These are phyloP conservation scores for Zygosaccharomyces gambellarensis DNA, from an alignment of 805 yeast genomes.

Conservation along the genomic window DNA sequence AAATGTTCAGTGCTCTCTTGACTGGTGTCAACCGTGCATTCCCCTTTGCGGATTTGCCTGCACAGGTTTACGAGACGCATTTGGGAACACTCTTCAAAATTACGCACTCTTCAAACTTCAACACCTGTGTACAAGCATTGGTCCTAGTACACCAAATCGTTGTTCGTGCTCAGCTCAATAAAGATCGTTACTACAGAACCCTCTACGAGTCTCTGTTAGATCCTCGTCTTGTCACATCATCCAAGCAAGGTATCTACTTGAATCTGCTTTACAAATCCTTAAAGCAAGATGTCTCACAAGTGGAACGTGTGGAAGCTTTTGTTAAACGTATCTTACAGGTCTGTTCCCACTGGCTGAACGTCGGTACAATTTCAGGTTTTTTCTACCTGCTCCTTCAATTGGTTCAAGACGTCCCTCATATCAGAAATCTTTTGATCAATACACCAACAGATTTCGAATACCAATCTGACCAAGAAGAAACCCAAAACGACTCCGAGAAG, in stretches of 20 bases:
- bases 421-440: slow-evolving; percentile 56
- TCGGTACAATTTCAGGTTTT: slow-evolving; percentile 87
- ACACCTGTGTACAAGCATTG: slow-evolving; percentile 89
- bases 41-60: slow-evolving; percentile 78
- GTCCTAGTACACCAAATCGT: slow-evolving; percentile 79
- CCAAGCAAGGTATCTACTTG: slow-evolving; percentile 89
- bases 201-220: slow-evolving; percentile 86
- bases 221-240: slow-evolving; percentile 73
- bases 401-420: slow-evolving; percentile 56
- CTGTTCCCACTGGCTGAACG: slow-evolving; percentile 77
- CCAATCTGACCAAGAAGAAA: slow-evolving; percentile 45
- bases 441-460: slow-evolving; percentile 49
- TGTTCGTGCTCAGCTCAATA: slow-evolving; percentile 48
- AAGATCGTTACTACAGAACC: slow-evolving; percentile 77
- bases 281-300: slow-evolving; percentile 57
- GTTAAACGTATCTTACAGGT: slow-evolving; percentile 86
- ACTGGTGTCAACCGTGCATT: slow-evolving; percentile 96
- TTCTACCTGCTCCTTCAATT: slow-evolving; percentile 67
- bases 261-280: slow-evolving; percentile 80
- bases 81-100: slow-evolving; percentile 80
- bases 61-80: slow-evolving; percentile 67
- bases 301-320: slow-evolving; percentile 73
- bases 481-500: slow-evolving; percentile 20
- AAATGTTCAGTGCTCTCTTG: slow-evolving; percentile 80
- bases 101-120: slow-evolving; percentile 90